phyloP scores from a whole-genome alignment of 2,329 filamentous ascomycete genomes.

The Scytalidium sp. region DNA sequence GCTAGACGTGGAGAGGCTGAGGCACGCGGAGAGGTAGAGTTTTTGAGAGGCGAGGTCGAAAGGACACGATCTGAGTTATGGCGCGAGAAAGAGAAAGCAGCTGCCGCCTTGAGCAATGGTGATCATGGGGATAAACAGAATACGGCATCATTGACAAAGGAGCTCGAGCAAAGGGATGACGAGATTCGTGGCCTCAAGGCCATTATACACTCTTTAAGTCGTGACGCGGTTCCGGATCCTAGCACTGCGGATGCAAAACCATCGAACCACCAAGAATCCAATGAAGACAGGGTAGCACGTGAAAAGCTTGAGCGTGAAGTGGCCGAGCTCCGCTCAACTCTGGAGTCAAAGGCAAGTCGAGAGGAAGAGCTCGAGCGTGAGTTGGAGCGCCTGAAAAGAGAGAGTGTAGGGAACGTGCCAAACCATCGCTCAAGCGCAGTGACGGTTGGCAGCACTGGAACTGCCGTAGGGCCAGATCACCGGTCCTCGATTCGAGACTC shows the following conservation, averaged over 20 bases:
- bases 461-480: constrained; percentile 35
- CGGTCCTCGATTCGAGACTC: constrained; percentile 63
- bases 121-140: constrained; percentile 32
- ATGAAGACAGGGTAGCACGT: constrained; percentile 54
- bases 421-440: constrained; percentile 51
- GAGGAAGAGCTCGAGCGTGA: constrained; percentile 88
- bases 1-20: constrained; percentile 91
- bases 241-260: constrained; percentile 16
- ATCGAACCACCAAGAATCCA: constrained; percentile 34
- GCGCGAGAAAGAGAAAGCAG: constrained; percentile 81
- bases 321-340: constrained; percentile 68
- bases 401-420: constrained; percentile 26
- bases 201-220: constrained; percentile 92
- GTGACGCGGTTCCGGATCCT: constrained; percentile 53
- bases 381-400: constrained; percentile 61
- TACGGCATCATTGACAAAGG: constrained; percentile 57
- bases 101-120: constrained; percentile 54
- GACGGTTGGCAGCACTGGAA: constrained; percentile 40
- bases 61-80: constrained; percentile 83
- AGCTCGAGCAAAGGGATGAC: constrained; percentile 91
- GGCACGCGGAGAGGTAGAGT: constrained; percentile 92
- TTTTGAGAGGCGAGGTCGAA: constrained; percentile 91
- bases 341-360: constrained; percentile 68
- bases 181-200: constrained; percentile 96
- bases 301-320: constrained; percentile 80